Evolutionary conservation across 441 rosid species (phyloP), one percentile per base, ranked within the genome.

Genomic region (Populus hybrid): DNA sequence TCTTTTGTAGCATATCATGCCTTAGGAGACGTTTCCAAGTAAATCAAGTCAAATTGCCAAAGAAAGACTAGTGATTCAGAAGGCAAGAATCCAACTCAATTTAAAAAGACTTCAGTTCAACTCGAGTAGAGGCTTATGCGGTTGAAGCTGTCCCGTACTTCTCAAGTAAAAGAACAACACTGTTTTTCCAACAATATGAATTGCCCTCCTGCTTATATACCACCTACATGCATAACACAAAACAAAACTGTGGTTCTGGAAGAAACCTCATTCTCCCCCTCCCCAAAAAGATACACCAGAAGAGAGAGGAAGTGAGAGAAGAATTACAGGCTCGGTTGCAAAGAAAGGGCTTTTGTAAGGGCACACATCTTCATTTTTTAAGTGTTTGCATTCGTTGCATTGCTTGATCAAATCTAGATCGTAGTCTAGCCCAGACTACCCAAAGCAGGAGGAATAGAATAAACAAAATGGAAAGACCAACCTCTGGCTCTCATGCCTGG

Each of bases 1-100:
- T 65, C 81, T 76, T 76, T 71, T 42, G 56, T 68, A 36, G 72
- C 77, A 64, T 63, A 42, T 35, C 33, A 38, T 73, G 66, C 53
- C 65, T 56, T 40, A 40, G 11, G 16, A 31, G 59, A 68, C 38
- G 56, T 59, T 73, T 31, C 75, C 29, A 31, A 68, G 74, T 10
- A 69, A 45, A 72, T 18, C 59, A 35, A 56, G 75, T 71, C 40
- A 63, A 77, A 75, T 61, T 67, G 56, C 38, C 33, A 75, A 73
- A 70, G 64, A 61, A 40, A 14, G n/a, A 20, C 33, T 20, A 33
- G 16, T 29, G 23, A 69, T 36, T 20, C n/a, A 12, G 24, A 31
- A 21, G 12, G 23, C 40, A 68, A 35, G 71, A 68, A 68, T 68
- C 42, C 71, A 33, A 3, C 40, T 14, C 40, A 18, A 68, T 33